Evolutionary conservation across 192 early-diverging fungal genomes (phyloP).

Genomic region (Kappamyces sp.): DNA sequence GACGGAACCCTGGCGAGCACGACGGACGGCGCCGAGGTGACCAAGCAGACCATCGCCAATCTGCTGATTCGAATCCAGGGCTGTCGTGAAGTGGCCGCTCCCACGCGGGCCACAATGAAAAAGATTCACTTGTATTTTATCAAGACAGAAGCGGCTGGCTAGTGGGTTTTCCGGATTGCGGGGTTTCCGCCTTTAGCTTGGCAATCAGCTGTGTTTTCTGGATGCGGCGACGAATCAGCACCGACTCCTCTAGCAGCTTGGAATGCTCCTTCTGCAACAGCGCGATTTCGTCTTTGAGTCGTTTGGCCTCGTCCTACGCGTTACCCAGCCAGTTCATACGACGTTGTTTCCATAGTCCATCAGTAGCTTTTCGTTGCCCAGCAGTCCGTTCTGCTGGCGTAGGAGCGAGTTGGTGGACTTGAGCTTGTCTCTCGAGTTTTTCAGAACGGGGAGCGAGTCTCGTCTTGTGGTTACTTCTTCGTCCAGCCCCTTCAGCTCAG

Average conservation of each 20-base stretch:
- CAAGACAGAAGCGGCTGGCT: conserved; percentile 23
- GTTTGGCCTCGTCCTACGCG: conserved; percentile 17
- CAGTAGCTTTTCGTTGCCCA: conserved; percentile 45
- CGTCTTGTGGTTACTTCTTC: conserved; percentile 38
- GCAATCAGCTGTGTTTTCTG: conserved; percentile 5
- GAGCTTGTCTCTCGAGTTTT: conserved; percentile 37
- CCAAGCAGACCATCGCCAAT: conserved; percentile 60
- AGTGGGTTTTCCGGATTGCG: not conserved
- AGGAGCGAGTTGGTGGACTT: conserved; percentile 34
- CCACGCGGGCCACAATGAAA: conserved; percentile 70
- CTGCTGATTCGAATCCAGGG: conserved; percentile 62
- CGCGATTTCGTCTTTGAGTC: conserved; percentile 1
- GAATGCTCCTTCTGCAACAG: not conserved
- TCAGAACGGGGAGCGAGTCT: conserved; percentile 41
- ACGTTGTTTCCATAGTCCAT: conserved; percentile 53
- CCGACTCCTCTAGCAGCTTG: conserved; percentile 8
- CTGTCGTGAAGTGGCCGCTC: conserved; percentile 58
- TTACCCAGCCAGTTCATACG: conserved; percentile 31
- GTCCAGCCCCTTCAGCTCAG: conserved; percentile 33
- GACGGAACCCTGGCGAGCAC: conserved; percentile 18
- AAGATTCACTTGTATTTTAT: conserved; percentile 71
- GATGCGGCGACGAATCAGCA: conserved; percentile 2
- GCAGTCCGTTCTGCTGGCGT: conserved; percentile 45
- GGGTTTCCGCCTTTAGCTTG: conserved; percentile 1
- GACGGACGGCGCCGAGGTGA: conserved; percentile 17